phyloP scores from a whole-genome alignment of 2,329 filamentous ascomycete species.

The Metarhizium rileyi region DNA sequence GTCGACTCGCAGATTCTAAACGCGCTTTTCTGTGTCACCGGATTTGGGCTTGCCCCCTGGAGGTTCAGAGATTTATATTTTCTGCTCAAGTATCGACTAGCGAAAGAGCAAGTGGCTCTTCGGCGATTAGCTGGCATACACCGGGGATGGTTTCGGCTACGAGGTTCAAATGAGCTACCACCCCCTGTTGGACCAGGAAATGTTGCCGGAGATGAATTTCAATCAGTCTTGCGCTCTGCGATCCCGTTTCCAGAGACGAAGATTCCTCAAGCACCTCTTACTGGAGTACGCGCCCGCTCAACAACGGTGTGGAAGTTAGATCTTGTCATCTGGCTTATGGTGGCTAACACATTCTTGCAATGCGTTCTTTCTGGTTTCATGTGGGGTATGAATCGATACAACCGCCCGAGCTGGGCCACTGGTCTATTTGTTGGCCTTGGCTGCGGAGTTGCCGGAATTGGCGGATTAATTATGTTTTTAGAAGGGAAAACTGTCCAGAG shows the following conservation, averaged over 20 bases:
- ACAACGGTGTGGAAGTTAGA: slow-evolving; percentile 69
- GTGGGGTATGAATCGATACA: slow-evolving; percentile 67
- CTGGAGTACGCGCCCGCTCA: slow-evolving; percentile 57
- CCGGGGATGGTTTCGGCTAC: slow-evolving; percentile 63
- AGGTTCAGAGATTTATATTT: slow-evolving; percentile 72
- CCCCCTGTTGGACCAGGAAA: slow-evolving; percentile 42
- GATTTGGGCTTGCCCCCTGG: slow-evolving; percentile 78
- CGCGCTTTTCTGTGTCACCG: slow-evolving; percentile 77
- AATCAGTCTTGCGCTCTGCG: slow-evolving; percentile 23
- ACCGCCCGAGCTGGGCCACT: slow-evolving; percentile 70
- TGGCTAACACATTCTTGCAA: slow-evolving; percentile 72
- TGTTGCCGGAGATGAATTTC: slow-evolving; percentile 30
- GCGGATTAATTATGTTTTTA: slow-evolving; percentile 58
- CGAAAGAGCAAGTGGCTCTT: slow-evolving; percentile 44
- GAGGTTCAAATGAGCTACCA: slow-evolving; percentile 52
- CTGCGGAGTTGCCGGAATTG: slow-evolving; percentile 57
- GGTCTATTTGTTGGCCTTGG: slow-evolving; percentile 70
- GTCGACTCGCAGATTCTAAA: slow-evolving; percentile 72
- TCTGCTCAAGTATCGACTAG: slow-evolving; percentile 53
- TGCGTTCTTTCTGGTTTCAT: slow-evolving; percentile 65
- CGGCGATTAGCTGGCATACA: slow-evolving; percentile 66
- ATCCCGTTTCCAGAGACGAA: slow-evolving; percentile 56
- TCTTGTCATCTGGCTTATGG: slow-evolving; percentile 68
- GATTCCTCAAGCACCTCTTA: slow-evolving; percentile 59
- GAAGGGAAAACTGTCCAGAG: slow-evolving; percentile 65